A percentile compares a stretch with the other conserved stretches of the same genome.
phyloP scores from a whole-genome alignment of 169 alveolate genomes.

The Cryptosporidium sp. region DNA sequence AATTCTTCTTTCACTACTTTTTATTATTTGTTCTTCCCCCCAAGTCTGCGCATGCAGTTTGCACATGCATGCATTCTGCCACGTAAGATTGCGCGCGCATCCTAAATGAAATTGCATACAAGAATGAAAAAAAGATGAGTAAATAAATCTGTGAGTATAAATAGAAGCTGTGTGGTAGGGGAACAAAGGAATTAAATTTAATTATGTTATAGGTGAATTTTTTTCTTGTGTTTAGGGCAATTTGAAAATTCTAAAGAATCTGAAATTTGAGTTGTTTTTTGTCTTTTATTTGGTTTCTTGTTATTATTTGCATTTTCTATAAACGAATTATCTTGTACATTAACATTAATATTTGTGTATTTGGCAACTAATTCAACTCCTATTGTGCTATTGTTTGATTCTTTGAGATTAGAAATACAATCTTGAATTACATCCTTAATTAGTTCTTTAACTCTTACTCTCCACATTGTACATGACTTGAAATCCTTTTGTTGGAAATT shows the following conservation, averaged over 20 bases:
- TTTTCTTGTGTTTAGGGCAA: constrained; percentile 8
- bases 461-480: constrained; percentile 44
- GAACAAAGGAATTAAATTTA: not conserved
- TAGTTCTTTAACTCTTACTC: constrained; percentile 28
- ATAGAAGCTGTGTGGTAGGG: not conserved
- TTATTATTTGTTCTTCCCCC: no score
- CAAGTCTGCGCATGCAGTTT: not conserved
- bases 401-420: constrained; percentile 8
- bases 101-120: not conserved
- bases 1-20: not conserved
- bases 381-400: constrained; percentile 15
- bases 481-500: constrained; percentile 25
- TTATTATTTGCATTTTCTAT: constrained; percentile 1
- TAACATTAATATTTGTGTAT: constrained; percentile 5
- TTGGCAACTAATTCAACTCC: constrained; percentile 39
- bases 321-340: not conserved
- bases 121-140: no score
- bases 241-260: not conserved
- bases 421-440: constrained; percentile 13
- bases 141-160: not conserved
- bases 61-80: not conserved
- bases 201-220: not conserved
- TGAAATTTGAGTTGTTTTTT: not conserved
- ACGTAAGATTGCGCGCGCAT: constrained; percentile 1
- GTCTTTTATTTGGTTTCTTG: constrained; percentile 10